Evolutionary conservation across 2,329 filamentous ascomycete genomes (phyloP).

Genomic region (Verticillium klebahnii): DNA sequence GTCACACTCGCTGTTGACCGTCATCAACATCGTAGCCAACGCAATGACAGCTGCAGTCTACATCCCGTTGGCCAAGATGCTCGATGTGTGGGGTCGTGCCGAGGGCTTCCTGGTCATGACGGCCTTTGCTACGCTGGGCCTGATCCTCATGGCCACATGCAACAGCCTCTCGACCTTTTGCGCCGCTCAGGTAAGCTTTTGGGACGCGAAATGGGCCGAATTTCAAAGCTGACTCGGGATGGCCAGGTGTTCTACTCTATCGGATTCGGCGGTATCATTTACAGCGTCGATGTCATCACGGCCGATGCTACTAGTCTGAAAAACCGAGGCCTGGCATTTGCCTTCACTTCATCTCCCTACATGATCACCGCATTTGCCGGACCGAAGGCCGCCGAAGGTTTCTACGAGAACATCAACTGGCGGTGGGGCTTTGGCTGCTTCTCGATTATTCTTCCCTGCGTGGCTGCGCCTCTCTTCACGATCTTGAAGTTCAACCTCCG

Average conservation of each 20-base stretch:
- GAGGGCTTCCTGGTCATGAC: slow-evolving; percentile 54
- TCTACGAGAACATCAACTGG: slow-evolving; percentile 26
- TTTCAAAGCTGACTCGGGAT: accelerated
- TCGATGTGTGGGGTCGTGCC: slow-evolving; percentile 60
- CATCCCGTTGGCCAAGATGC: slow-evolving; percentile 58
- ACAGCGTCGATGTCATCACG: slow-evolving; percentile 59
- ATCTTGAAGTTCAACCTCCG: slow-evolving; percentile 10
- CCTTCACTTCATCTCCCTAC: slow-evolving; percentile 35
- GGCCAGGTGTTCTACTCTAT: slow-evolving; percentile 55
- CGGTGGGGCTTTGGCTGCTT: slow-evolving; percentile 51
- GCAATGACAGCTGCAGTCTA: slow-evolving; percentile 55
- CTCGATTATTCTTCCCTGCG: slow-evolving; percentile 53
- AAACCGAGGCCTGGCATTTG: slow-evolving; percentile 32
- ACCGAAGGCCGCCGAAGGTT: slow-evolving; percentile 24
- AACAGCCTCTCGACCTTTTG: slow-evolving; percentile 37
- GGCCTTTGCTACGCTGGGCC: slow-evolving; percentile 37
- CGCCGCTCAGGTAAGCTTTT: slow-evolving; percentile 38
- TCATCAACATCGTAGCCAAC: slow-evolving; percentile 48
- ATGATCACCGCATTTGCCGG: slow-evolving; percentile 38
- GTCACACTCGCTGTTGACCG: slow-evolving; percentile 47
- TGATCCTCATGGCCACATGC: slow-evolving; percentile 59
- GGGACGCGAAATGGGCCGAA: background rate
- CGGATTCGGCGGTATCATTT: slow-evolving; percentile 55
- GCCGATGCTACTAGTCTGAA: slow-evolving; percentile 50
- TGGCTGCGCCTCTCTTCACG: slow-evolving; percentile 45